Base-by-base conservation (phyloP, 1,139 yeast species). In the Magnusiomyces fungicola region DNA sequence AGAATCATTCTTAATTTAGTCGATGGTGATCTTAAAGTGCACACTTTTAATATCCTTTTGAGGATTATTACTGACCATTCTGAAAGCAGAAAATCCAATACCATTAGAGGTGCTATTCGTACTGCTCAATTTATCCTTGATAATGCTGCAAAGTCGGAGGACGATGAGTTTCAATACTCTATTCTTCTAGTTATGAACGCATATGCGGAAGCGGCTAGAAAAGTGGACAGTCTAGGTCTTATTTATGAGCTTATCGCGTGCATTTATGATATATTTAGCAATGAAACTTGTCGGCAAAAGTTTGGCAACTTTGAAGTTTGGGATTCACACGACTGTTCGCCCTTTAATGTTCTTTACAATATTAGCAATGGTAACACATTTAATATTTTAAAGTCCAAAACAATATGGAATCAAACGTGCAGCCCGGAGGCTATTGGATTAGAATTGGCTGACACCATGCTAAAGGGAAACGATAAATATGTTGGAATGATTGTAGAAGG, bases 71-170 rank as follows among this genome's bases (percentile, higher is more conserved):
- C 16, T 9, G 16, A 32, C 16, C 6, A 9, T 12, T 12, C 16
- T 5, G 16, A 7, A n/a, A 63, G 69, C 40, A 59, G 73, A 5
- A n/a, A n/a, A n/a, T n/a, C n/a, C n/a, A 70, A 70, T 53, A 69
- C 78, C 18, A 69, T 78, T 52, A 60, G 74, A 22, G 86, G 85
- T 1, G 76, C 83, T 0, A 72, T 69, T 6, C 50, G 57, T 21
- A 59, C 66, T 45, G 55, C 69, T n/a, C 57, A 56, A 37, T 47
- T 55, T 18, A 54, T 65, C 32, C 44, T 63, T 10, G 50, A 52
- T 49, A 16, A 55, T 18, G 50, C 48, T n/a, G 36, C 51, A 23
- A 36, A 50, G 27, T 48, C 36, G 32, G 27, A 14, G 9, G 16
- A n/a, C 5, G 36, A 9, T 32, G 48, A 50, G 53, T n/a, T 45